phyloP scores from a whole-genome alignment of 306 rosid species.

The Lathyrus oleraceus region DNA sequence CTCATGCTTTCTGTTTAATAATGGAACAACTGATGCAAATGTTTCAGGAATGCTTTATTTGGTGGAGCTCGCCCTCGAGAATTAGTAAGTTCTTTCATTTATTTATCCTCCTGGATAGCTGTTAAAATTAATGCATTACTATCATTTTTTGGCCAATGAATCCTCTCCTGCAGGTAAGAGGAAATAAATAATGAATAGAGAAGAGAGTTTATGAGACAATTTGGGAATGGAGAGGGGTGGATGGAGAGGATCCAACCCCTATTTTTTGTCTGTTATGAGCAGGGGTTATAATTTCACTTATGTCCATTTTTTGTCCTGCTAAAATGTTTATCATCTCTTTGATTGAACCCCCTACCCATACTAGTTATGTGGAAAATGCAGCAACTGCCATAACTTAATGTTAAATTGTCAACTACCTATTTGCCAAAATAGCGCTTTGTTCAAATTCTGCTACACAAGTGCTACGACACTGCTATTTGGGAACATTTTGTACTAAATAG shows the following conservation, averaged over 20 bases:
- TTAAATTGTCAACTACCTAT: neutral
- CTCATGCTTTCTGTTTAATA: constrained; percentile 18
- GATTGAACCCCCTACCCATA: neutral
- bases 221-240: neutral
- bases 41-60: constrained; percentile 80
- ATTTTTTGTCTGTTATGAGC: neutral
- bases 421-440: neutral
- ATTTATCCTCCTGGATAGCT: constrained; percentile 6
- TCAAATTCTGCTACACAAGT: neutral
- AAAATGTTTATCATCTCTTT: neutral
- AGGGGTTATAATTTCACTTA: neutral
- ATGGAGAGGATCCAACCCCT: neutral
- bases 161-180: neutral
- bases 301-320: neutral
- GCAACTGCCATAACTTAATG: constrained; percentile 1
- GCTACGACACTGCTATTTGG: neutral
- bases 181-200: neutral
- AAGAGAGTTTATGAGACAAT: neutral
- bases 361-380: constrained; percentile 16
- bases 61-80: constrained; percentile 99
- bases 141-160: neutral
- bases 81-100: constrained; percentile 54
- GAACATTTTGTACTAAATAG: neutral
- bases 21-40: constrained; percentile 33
- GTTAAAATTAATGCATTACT: constrained; percentile 4